Evolutionary conservation across 371 early-diverging fungal species (phyloP), one percentile per base, ranked within the genome.

Genomic region (Mortierella sp.): DNA sequence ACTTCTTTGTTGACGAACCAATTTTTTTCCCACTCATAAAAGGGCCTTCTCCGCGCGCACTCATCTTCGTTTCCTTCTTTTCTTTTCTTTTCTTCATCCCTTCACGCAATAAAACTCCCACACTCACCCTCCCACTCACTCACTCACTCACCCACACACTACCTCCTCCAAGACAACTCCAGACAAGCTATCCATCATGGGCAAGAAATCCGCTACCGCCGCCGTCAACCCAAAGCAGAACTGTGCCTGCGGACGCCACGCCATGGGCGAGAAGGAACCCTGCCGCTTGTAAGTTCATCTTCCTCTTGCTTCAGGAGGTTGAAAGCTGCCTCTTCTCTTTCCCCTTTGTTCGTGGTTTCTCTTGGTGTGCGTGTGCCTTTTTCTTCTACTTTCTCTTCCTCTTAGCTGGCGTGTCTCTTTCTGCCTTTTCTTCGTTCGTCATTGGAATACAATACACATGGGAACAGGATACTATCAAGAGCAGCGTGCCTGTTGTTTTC

Each of bases 221-320:
- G 78, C 81, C 76, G 81, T 81, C 74, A 63, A 81, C 78, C 75
- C 68, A 24, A 84, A 84, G 84, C 81, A 84, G 79, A 78, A 81
- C 78, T 84, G 84, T 71, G 74, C 79, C 71, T 84, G 84, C 55
- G 84, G 84, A 12, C 84, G 84, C 12, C 81, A 81, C 78, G 46
- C 76, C 55, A 80, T 78, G 74, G 84, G 84, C 29, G 84, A 84
- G 6, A 84, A 84, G 81, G 81, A 81, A 54, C 79, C 84, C 72
- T 84, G 81, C 79, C 84, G 84, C 65, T 84, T 84, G 81, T 84
- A 84, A 84, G 84, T 78, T 29, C 38, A 16, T 16, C 46, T 70
- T 21, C 12, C 14, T 58, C 1, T 4, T 29, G 0, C 27, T n/a
- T 18, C 35, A 32, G 5, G 29, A 32, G 5, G 29, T 14, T 63